These are phyloP conservation scores for Penicillium digitatum DNA, from an alignment of 2,329 filamentous ascomycete species.

Conservation along the genomic window DNA sequence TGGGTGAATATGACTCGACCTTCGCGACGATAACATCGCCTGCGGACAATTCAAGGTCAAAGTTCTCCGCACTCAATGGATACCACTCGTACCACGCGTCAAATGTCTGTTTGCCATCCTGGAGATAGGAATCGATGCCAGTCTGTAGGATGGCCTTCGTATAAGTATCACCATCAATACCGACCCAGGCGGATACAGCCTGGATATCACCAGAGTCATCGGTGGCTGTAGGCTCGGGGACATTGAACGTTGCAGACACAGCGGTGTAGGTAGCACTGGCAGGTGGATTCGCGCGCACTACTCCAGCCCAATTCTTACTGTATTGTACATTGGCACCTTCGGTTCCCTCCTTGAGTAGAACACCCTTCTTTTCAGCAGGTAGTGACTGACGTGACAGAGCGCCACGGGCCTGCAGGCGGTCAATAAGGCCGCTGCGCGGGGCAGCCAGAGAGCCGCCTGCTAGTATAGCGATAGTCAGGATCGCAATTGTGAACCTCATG, in stretches of 20 bases:
- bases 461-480: conserved; percentile 24
- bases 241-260: conserved; percentile 46
- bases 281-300: conserved; percentile 47
- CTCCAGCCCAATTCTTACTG: conserved; percentile 58
- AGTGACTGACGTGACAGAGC: conserved; percentile 25
- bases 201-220: conserved; percentile 39
- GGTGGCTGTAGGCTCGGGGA: conserved; percentile 49
- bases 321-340: conserved; percentile 45
- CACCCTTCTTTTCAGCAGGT: conserved; percentile 18
- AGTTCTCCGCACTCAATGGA: conserved; percentile 54
- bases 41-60: conserved; percentile 46
- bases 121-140: conserved; percentile 54
- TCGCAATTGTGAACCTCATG: conserved; percentile 29
- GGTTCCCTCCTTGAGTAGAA: conserved; percentile 13
- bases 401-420: conserved; percentile 30
- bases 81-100: conserved; percentile 62
- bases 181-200: conserved; percentile 56
- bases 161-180: conserved; percentile 60
- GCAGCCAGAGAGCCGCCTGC: conserved; percentile 27
- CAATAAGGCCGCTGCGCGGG: conserved; percentile 27
- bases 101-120: conserved; percentile 42
- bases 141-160: conserved; percentile 54
- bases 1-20: conserved; percentile 39
- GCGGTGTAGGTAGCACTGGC: conserved; percentile 48
- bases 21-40: conserved; percentile 47